Base-by-base conservation (phyloP, 1,284 basidiomycete species). In the Prillingera fragicola region DNA sequence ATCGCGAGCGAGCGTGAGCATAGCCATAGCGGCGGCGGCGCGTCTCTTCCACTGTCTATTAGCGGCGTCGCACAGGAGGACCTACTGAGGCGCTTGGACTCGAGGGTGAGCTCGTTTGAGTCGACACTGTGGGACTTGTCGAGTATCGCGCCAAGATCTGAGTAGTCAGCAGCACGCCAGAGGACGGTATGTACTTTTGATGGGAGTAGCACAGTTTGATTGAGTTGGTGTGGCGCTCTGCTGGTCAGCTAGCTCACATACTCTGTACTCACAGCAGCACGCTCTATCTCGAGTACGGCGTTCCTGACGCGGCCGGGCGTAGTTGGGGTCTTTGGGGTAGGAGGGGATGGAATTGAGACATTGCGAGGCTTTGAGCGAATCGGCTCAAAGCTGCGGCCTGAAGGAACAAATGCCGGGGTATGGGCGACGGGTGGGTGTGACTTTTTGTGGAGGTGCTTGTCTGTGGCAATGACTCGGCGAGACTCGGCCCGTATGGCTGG, bases 51-150 rank as follows among this genome's bases (percentile, higher is more conserved):
- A 50, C 52, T 54, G 33, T 5, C 1, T 3, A 32, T 44, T 23
- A 46, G 38, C 33, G 5, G 2, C 4, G 6, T 4, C 15, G 17
- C 5, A 28, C 27, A 12, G 3, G 6, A 12, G 4, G 3, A 33
- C 48, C 12, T 15, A 50, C 52, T 54, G 39, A 54, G 45, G 3
- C 42, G 48, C 35, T 54, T 50, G 17, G 43, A 41, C 19, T 50
- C 48, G 14, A 39, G 35, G 17, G 48, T 48, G 8, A 50, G 45
- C 33, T 54, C 52, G n/a, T 35, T 36, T 13, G 52, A 54, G 37
- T 39, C 26, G 17, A 45, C 43, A 1, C 29, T 7, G 12, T 33
- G 13, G 14, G 34, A 14, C 17, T 41, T 27, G 21, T 39, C 25
- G 13, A 54, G 45, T 17, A 50, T 48, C 9, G 37, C 28, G 17